phyloP scores from a whole-genome alignment of 2,329 filamentous ascomycete genomes.

The Aspergillus alliaceus region DNA sequence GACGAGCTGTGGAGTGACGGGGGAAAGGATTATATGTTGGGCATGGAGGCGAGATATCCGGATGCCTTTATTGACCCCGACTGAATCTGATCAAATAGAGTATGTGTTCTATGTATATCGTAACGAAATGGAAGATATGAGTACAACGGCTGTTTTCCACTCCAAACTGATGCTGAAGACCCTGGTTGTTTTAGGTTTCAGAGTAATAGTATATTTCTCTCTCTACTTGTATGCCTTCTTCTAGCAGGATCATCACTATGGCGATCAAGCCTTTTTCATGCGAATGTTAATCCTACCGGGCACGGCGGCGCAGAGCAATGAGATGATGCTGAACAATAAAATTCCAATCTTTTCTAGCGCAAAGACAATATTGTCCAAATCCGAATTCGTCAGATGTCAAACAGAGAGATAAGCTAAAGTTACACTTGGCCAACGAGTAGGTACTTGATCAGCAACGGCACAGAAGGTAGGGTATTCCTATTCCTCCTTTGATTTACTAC shows the following conservation, averaged over 20 bases:
- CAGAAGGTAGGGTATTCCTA: not conserved
- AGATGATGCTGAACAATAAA: too few species aligned
- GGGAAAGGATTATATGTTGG: constrained; percentile 3
- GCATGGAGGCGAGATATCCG: not conserved
- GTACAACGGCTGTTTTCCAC: not conserved
- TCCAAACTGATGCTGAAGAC: not conserved
- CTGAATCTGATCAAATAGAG: not conserved
- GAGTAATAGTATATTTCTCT: not conserved
- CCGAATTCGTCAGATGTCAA: not conserved
- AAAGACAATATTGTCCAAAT: not conserved
- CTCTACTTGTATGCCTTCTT: not conserved
- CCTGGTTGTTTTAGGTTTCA: not conserved
- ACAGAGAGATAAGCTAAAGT: not conserved
- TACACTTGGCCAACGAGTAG: not conserved
- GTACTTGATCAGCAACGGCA: not conserved
- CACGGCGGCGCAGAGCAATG: too few species aligned
- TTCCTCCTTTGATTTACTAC: not conserved
- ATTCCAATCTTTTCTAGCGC: not conserved
- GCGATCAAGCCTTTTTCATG: too few species aligned
- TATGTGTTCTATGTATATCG: not conserved
- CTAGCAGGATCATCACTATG: not conserved
- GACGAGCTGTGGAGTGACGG: constrained; percentile 13
- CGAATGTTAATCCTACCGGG: too few species aligned
- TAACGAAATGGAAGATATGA: not conserved
- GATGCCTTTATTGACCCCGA: not conserved